These are phyloP conservation scores for Fennellomyces sp. DNA, from an alignment of 371 early-diverging fungal species.

Conservation along the genomic window DNA sequence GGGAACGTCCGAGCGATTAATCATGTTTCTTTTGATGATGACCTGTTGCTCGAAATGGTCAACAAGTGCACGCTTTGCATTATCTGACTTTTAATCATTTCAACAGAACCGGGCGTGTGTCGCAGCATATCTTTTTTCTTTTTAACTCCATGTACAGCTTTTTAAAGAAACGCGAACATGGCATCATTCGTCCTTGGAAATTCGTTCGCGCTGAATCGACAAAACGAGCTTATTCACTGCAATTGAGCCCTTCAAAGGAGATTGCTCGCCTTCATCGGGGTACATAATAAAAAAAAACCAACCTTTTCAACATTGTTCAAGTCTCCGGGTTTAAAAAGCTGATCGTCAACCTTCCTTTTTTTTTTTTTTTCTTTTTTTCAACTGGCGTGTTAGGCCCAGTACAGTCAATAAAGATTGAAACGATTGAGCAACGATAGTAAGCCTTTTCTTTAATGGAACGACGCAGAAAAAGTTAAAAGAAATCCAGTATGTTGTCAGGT, in stretches of 20 bases:
- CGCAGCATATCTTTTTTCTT: neutral
- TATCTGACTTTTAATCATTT: neutral
- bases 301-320: neutral
- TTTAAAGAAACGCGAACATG: conserved; percentile 38
- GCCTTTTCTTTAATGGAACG: neutral
- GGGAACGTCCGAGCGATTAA: conserved; percentile 23
- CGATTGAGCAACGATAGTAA: conserved; percentile 65
- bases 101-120: neutral
- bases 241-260: conserved; percentile 41
- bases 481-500: conserved; percentile 61
- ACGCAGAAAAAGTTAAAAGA: neutral
- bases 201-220: conserved; percentile 44
- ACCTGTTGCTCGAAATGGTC: neutral
- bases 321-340: neutral
- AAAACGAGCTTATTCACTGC: conserved; percentile 31
- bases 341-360: neutral
- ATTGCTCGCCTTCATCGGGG: conserved; percentile 40
- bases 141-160: conserved; percentile 30
- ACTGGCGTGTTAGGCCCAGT: conserved; percentile 49
- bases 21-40: conserved; percentile 8
- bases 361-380: neutral
- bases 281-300: conserved; percentile 5
- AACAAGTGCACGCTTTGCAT: neutral
- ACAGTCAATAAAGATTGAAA: conserved; percentile 58
- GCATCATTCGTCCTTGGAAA: conserved; percentile 26